phyloP scores from a whole-genome alignment of 768 basidiomycete species.

The Rhodotorula toruloides region DNA sequence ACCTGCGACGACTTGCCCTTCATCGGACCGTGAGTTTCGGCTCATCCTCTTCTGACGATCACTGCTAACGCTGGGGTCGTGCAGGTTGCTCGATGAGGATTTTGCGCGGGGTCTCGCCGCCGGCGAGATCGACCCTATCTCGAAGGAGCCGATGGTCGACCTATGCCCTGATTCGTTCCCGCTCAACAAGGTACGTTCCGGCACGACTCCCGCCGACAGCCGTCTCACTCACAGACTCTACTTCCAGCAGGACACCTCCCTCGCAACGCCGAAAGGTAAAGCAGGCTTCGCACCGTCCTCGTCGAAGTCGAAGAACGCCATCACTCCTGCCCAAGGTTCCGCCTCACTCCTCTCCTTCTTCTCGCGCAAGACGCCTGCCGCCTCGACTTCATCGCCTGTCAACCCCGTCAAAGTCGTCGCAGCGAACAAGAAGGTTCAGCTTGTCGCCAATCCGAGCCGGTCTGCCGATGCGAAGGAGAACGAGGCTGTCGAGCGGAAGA shows the following conservation, averaged over 20 bases:
- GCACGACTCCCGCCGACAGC: neutral
- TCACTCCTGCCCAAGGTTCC: too few relatives aligned
- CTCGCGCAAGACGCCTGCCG: neutral
- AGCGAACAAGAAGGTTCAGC: neutral
- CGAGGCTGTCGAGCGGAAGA: neutral
- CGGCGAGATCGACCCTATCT: constrained; percentile 68
- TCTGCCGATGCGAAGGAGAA: constrained; percentile 8
- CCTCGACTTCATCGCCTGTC: neutral
- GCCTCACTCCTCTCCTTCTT: constrained; percentile 30
- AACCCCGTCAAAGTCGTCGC: neutral
- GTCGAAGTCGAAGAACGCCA: too few relatives aligned
- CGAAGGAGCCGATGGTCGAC: constrained; percentile 65
- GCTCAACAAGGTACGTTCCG: neutral
- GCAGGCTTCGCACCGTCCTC: constrained; percentile 1
- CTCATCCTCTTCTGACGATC: too few relatives aligned
- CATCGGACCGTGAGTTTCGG: constrained; percentile 59
- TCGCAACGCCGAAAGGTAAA: constrained; percentile 2
- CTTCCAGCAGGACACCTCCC: neutral
- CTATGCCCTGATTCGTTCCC: constrained; percentile 56
- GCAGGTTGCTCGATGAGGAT: constrained; percentile 12
- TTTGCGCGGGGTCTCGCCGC: constrained; percentile 48
- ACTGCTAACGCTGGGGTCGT: neutral
- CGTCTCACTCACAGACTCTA: neutral
- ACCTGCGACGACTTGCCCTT: constrained; percentile 53
- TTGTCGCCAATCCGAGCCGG: neutral